phyloP scores from a whole-genome alignment of 208 protist genomes.

The Trypanosoma scelopori region DNA sequence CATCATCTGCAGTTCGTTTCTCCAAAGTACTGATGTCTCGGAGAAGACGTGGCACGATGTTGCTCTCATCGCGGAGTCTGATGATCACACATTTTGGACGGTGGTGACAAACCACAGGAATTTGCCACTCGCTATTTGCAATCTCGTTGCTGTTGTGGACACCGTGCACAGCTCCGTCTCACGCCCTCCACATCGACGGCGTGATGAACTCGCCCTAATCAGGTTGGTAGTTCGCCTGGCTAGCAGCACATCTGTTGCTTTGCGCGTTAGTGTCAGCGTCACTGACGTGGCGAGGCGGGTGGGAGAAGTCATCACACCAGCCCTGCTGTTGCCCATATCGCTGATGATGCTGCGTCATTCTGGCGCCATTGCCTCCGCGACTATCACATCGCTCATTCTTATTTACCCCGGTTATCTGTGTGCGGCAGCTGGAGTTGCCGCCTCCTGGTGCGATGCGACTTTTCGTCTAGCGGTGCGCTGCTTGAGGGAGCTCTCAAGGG shows the following conservation, averaged over 20 bases:
- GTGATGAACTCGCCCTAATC: conserved; percentile 45
- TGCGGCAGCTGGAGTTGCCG: conserved; percentile 38
- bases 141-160: conserved; percentile 57
- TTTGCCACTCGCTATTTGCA: conserved; percentile 42
- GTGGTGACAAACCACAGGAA: conserved; percentile 59
- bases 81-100: conserved; percentile 87
- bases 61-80: conserved; percentile 49
- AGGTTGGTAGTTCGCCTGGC: conserved; percentile 59
- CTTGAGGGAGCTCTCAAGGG: conserved; percentile 59
- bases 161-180: conserved; percentile 66
- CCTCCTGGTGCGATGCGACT: conserved; percentile 58
- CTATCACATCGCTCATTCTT: conserved; percentile 59
- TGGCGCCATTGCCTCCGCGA: conserved; percentile 51
- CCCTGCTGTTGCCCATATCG: conserved; percentile 41
- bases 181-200: conserved; percentile 32
- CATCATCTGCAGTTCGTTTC: conserved; percentile 63
- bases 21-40: conserved; percentile 56
- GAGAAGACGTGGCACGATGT: conserved; percentile 67
- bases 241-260: conserved; percentile 43
- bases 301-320: conserved; percentile 48
- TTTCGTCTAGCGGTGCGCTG: conserved; percentile 57
- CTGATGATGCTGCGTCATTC: conserved; percentile 62
- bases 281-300: conserved; percentile 39
- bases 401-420: conserved; percentile 63
- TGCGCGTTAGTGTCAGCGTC: conserved; percentile 33